Evolutionary conservation across 2,329 filamentous ascomycete genomes (phyloP).

Genomic region (Fusarium coicis): DNA sequence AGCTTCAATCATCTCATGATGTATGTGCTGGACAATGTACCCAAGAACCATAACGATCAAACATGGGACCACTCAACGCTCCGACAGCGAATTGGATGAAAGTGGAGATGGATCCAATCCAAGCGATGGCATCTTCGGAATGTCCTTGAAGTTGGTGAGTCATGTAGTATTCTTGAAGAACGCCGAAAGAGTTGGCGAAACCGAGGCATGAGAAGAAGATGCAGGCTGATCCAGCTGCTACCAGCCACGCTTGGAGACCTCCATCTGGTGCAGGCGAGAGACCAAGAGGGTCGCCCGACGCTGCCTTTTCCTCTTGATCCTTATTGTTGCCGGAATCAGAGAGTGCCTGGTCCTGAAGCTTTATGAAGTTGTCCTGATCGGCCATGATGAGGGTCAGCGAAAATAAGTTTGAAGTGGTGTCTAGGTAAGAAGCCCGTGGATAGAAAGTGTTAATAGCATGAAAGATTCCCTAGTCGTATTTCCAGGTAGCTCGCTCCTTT

Average conservation of each 20-base stretch:
- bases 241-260: constrained; percentile 54
- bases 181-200: constrained; percentile 57
- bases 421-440: accelerated
- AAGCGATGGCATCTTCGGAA: constrained; percentile 51
- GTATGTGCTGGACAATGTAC: too few species aligned
- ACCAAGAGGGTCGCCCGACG: accelerated
- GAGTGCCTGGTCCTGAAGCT: not conserved
- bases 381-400: not conserved
- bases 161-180: constrained; percentile 58
- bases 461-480: too few species aligned
- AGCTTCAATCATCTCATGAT: not conserved
- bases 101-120: constrained; percentile 54
- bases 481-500: not conserved
- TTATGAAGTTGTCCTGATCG: not conserved
- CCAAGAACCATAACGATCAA: constrained; percentile 36
- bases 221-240: constrained; percentile 49
- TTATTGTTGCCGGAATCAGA: accelerated
- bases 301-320: not conserved
- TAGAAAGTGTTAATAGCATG: not conserved
- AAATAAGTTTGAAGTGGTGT: not conserved
- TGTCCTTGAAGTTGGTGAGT: constrained; percentile 47
- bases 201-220: constrained; percentile 55
- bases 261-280: constrained; percentile 43
- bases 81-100: constrained; percentile 52
- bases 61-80: constrained; percentile 29